Evolutionary conservation across 805 yeast genomes (phyloP), one percentile per base, ranked within the genome.

Genomic region (Myxozyma mucilagina): DNA sequence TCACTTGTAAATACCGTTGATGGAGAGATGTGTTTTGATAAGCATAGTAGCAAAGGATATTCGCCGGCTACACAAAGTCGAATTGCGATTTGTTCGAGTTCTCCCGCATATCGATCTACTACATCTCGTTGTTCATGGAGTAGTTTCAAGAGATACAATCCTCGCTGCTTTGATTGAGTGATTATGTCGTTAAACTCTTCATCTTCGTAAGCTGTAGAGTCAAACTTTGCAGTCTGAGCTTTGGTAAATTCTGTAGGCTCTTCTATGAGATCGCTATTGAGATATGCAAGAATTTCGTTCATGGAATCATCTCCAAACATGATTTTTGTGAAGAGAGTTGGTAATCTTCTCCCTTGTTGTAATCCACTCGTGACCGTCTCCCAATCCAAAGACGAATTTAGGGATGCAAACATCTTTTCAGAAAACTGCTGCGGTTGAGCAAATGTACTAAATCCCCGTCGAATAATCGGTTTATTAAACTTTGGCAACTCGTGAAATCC

Each of bases 401-500:
- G 9, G n/a, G 45, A 16, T n/a, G n/a, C 45, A 13, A n/a, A 36
- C 4, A 3, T 9, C 11, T 8, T 16, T n/a, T 50, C 44, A 8
- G 24, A 8, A 39, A 42, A 11, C 20, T 38, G 31, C 1, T 14
- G 31, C 14, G 29, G 11, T 24, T 36, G 24, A 9, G 54, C 45
- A 11, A 24, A 32, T 14, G 57, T 44, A 38, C 45, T 50, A 44
- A 44, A 53, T 16, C 57, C 57, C 13, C 57, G 57, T 8, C 57
- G 50, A 43, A 53, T 34, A 34, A 43, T 13, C 14, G 56, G 47
- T 8, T 11, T 18, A 13, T 5, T 5, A 4, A 18, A 8, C 6
- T 16, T 29, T 2, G 39, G 42, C 11, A 24, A 4, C 5, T 47
- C n/a, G 38, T 57, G 60, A 44, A 57, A 50, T 16, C 56, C 59